A percentile compares a stretch with the other conserved stretches of the same genome.
These are phyloP conservation scores for Saccharomycopsis fermentans DNA, from an alignment of 805 yeast genomes.

Conservation along the genomic window DNA sequence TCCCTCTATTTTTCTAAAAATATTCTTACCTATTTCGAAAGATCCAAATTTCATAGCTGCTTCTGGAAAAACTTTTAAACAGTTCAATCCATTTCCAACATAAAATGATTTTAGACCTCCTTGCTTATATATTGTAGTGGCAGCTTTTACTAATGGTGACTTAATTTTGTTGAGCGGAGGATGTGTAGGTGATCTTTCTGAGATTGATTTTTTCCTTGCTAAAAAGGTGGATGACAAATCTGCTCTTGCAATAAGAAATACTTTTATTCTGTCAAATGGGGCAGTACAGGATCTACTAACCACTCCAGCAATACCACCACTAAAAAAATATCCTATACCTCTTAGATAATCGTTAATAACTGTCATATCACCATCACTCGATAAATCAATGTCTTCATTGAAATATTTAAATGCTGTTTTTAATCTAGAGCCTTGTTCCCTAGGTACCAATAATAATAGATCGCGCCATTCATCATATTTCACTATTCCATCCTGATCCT, in stretches of 20 bases:
- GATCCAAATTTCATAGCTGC: conserved; percentile 96
- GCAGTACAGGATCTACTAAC: conserved; percentile 95
- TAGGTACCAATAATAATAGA: conserved; percentile 73
- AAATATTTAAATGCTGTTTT: conserved; percentile 75
- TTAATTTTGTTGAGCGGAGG: conserved; percentile 37
- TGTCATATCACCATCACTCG: conserved; percentile 89
- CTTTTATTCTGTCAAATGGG: conserved; percentile 92
- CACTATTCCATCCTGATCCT: conserved; percentile 51
- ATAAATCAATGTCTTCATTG: conserved; percentile 69
- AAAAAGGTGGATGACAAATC: conserved; percentile 64
- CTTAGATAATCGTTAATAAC: conserved; percentile 66
- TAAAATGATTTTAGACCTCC: conserved; percentile 86
- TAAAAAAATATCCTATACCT: conserved; percentile 84
- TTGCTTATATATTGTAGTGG: conserved; percentile 68
- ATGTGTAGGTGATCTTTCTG: conserved; percentile 32
- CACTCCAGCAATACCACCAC: conserved; percentile 95
- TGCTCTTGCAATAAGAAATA: conserved; percentile 84
- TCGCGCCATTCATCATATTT: conserved; percentile 83
- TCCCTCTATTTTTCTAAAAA: conserved; percentile 68
- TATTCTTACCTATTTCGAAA: conserved; percentile 75
- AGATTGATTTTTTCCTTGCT: conserved; percentile 42
- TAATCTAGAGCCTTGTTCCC: conserved; percentile 64
- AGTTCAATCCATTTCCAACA: conserved; percentile 91
- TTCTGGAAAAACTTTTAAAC: conserved; percentile 91
- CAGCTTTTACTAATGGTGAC: conserved; percentile 75